Evolutionary conservation across 768 basidiomycete genomes (phyloP).

Genomic region (Hericium alpestre): DNA sequence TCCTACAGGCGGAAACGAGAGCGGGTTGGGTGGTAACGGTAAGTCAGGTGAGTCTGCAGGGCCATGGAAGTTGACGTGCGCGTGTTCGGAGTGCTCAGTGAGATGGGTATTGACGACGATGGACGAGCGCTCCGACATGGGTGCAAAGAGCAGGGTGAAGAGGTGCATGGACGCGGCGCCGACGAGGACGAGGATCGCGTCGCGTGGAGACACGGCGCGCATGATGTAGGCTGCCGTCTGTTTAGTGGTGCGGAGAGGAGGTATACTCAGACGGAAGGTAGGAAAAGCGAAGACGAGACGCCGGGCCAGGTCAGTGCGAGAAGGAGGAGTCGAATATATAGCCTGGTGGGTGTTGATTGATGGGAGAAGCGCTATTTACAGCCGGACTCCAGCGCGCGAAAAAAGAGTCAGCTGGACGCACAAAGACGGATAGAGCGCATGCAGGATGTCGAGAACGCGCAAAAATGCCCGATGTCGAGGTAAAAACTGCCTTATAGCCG

Average conservation of each 20-base stretch:
- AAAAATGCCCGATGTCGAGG: too few relatives aligned
- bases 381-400: too few relatives aligned
- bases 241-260: background rate
- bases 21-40: background rate
- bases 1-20: background rate
- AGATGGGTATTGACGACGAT: constrained; percentile 15
- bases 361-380: too few relatives aligned
- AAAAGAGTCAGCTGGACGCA: too few relatives aligned
- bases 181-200: constrained; percentile 48
- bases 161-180: constrained; percentile 50
- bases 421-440: too few relatives aligned
- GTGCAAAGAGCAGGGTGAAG: constrained; percentile 28
- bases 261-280: background rate
- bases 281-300: too few relatives aligned
- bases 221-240: background rate
- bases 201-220: constrained; percentile 38
- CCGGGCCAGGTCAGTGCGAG: too few relatives aligned
- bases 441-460: too few relatives aligned
- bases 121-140: background rate
- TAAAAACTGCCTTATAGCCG: too few relatives aligned
- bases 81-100: constrained; percentile 3
- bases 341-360: too few relatives aligned
- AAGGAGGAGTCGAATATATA: too few relatives aligned
- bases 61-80: background rate
- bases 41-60: background rate